phyloP scores from a whole-genome alignment of 495 filamentous ascomycete genomes.

The Penicillium verhagenii region DNA sequence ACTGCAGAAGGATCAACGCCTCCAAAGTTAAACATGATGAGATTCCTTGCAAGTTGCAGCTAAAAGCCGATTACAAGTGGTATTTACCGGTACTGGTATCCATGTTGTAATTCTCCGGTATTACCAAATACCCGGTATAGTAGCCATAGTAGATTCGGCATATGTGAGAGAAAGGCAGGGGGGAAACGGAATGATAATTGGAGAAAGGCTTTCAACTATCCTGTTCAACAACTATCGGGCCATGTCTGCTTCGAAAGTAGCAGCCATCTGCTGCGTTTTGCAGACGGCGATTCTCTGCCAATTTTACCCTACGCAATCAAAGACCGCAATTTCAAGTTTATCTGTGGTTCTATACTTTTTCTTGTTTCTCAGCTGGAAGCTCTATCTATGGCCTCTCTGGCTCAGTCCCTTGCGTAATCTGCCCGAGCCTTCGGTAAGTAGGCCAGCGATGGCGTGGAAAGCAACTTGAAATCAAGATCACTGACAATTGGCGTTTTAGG shows the following conservation, averaged over 20 bases:
- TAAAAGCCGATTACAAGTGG: background rate
- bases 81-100: background rate
- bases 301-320: background rate
- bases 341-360: background rate
- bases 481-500: background rate
- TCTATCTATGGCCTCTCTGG: slow-evolving; percentile 8
- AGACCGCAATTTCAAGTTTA: background rate
- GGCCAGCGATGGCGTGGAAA: background rate
- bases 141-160: too few species aligned
- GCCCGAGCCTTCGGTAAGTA: slow-evolving; percentile 4
- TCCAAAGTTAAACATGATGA: background rate
- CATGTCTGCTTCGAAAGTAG: background rate
- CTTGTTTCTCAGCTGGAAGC: background rate
- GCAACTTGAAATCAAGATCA: background rate
- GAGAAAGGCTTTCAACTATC: background rate
- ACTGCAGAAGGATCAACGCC: background rate
- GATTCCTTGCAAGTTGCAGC: too few species aligned
- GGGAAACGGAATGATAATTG: background rate
- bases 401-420: slow-evolving; percentile 7
- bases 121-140: background rate
- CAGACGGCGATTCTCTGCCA: background rate
- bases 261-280: background rate
- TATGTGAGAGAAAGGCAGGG: background rate
- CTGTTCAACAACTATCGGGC: background rate
- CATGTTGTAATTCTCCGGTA: background rate